phyloP scores from a whole-genome alignment of 2,329 filamentous ascomycete genomes.

The Pleomassaria siparia region DNA sequence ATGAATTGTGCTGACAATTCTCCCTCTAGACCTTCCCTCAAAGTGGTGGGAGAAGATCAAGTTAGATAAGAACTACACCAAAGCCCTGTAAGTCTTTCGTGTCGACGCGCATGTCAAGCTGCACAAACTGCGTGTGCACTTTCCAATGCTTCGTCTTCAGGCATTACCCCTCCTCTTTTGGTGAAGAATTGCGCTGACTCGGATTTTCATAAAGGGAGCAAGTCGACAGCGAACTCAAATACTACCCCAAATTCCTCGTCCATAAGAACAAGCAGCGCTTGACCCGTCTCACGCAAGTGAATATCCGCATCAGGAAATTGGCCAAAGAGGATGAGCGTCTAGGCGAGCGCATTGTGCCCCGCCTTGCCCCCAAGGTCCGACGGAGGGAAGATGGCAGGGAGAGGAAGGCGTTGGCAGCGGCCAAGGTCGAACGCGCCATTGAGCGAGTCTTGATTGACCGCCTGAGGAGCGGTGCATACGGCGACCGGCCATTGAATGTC shows the following conservation, averaged over 20 bases:
- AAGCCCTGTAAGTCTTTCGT: no score
- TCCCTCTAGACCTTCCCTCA: constrained; percentile 73
- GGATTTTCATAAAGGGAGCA: no score
- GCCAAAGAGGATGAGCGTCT: constrained; percentile 87
- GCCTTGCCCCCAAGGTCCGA: constrained; percentile 85
- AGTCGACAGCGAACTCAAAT: constrained; percentile 63
- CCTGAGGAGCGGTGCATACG: constrained; percentile 88
- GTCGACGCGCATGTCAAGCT: no score
- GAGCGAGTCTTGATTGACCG: constrained; percentile 93
- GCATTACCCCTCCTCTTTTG: no score
- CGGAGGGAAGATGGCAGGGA: constrained; percentile 52
- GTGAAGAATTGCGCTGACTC: no score
- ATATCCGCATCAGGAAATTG: constrained; percentile 73
- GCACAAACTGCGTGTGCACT: no score
- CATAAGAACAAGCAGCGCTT: constrained; percentile 97
- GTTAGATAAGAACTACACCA: constrained; percentile 84
- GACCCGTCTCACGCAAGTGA: constrained; percentile 88
- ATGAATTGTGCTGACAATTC: no score
- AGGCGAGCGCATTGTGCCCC: constrained; percentile 84
- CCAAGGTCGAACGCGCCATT: constrained; percentile 94
- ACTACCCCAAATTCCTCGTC: constrained; percentile 91
- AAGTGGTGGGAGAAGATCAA: constrained; percentile 96
- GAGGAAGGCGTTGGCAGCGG: constrained; percentile 57
- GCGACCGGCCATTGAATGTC: constrained; percentile 90
- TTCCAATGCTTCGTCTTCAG: no score